Percentiles rank a stretch among this genome's conserved stretches.
Conservation (phyloP, 2,329 filamentous ascomycete species). For the Neurospora sp. region DNA sequence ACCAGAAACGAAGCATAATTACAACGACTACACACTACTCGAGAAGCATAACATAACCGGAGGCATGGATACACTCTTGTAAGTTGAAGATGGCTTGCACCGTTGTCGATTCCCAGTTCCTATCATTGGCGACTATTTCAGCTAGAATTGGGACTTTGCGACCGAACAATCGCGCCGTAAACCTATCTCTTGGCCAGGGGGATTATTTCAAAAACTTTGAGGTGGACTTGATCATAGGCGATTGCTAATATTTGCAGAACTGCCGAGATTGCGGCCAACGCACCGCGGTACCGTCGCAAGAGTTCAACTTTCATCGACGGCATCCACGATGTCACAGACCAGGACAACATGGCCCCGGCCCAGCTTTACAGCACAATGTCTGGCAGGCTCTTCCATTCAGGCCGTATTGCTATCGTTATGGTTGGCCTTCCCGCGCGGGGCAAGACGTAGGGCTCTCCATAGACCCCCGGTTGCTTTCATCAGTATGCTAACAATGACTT, state of each 20-base stretch:
- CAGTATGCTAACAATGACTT: conserved; percentile 10
- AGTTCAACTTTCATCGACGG: conserved; percentile 96
- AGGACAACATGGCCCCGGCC: conserved; percentile 70
- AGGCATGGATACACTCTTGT: conserved; percentile 54
- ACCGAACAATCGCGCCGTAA: not conserved
- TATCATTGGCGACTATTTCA: not conserved
- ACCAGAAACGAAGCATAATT: not conserved
- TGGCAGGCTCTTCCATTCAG: conserved; percentile 91
- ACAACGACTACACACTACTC: not conserved
- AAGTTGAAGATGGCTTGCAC: conserved; percentile 25
- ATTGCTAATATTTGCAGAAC: conserved; percentile 45
- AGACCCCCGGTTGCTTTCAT: not conserved
- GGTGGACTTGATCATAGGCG: not conserved
- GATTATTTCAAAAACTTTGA: not conserved
- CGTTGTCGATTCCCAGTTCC: not conserved
- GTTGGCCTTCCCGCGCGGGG: conserved; percentile 90
- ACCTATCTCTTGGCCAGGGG: not conserved
- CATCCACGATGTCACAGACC: conserved; percentile 82
- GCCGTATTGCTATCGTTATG: conserved; percentile 93
- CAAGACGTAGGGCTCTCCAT: conserved; percentile 61
- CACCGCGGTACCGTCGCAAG: conserved; percentile 79
- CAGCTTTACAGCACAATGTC: conserved; percentile 98
- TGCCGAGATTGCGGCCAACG: conserved; percentile 84
- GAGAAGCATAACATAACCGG: not conserved
- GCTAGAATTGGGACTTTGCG: not conserved